Conservation (phyloP, 148 eudicot species). For the Amaranthus hypochondriacus region DNA sequence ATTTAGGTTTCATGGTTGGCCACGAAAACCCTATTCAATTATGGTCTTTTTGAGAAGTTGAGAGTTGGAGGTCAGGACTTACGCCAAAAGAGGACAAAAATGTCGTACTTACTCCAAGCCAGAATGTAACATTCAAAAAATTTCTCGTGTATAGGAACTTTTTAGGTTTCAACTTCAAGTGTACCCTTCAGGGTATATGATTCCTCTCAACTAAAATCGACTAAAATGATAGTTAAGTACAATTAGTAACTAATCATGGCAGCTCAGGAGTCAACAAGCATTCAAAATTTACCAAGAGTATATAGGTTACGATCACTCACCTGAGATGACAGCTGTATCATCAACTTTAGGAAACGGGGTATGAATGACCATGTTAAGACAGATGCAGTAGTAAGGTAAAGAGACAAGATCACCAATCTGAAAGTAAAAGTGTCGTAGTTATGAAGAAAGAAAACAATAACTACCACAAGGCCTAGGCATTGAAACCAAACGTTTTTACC, state of each 20-base stretch:
- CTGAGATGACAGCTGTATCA: conserved; percentile 91
- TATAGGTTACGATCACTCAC: conserved; percentile 33
- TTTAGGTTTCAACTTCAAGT: background rate
- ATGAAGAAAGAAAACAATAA: background rate
- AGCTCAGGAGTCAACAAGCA: background rate
- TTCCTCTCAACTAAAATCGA: background rate
- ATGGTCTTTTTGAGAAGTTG: background rate
- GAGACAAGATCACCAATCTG: conserved; percentile 73
- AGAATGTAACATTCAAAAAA: background rate
- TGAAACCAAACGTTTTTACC: background rate
- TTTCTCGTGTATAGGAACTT: background rate
- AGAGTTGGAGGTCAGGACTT: no score
- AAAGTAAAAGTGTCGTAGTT: conserved; percentile 18
- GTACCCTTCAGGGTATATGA: background rate
- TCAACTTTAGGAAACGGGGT: conserved; percentile 91
- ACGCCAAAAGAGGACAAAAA: background rate
- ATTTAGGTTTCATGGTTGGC: background rate
- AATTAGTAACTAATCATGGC: no score
- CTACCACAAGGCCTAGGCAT: background rate
- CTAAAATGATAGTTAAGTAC: background rate
- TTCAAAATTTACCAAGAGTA: background rate
- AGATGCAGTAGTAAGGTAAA: conserved; percentile 64
- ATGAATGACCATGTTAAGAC: conserved; percentile 81
- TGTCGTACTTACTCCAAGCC: background rate
- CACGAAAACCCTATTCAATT: background rate